Evolutionary conservation across 2,329 filamentous ascomycete genomes (phyloP).

Genomic region (Penicillium capsulatum): DNA sequence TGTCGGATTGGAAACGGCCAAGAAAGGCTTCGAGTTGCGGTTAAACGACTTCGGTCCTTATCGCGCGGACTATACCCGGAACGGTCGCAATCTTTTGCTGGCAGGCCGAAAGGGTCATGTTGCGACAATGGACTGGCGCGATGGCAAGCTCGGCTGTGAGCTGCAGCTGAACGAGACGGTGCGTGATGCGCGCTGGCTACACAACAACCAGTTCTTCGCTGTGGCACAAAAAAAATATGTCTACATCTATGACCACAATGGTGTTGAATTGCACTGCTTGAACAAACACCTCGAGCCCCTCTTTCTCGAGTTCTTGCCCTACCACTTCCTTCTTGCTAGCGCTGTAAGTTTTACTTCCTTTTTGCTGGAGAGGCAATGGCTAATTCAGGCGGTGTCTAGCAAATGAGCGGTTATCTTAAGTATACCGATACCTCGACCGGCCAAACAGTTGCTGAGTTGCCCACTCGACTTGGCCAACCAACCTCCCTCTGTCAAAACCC

Average conservation of each 20-base stretch:
- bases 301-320: constrained; percentile 92
- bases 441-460: constrained; percentile 77
- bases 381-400: neutral
- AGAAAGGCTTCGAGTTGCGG: constrained; percentile 88
- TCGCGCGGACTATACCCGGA: constrained; percentile 80
- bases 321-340: constrained; percentile 89
- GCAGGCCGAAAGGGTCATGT: constrained; percentile 91
- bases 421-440: constrained; percentile 96
- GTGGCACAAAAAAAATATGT: constrained; percentile 95
- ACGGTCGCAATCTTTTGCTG: constrained; percentile 78
- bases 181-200: constrained; percentile 83
- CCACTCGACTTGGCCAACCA: constrained; percentile 78
- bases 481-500: constrained; percentile 83
- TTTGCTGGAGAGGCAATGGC: too few species aligned
- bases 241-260: constrained; percentile 90
- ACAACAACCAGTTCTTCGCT: constrained; percentile 90
- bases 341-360: constrained; percentile 54
- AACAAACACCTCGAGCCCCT: constrained; percentile 86
- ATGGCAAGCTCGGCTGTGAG: constrained; percentile 86
- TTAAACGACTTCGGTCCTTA: constrained; percentile 82
- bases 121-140: constrained; percentile 93
- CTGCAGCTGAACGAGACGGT: constrained; percentile 87
- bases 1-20: constrained; percentile 76
- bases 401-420: constrained; percentile 71
- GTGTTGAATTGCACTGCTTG: constrained; percentile 87